phyloP scores from a whole-genome alignment of 1,139 yeast genomes.

The Geotrichum candidum region DNA sequence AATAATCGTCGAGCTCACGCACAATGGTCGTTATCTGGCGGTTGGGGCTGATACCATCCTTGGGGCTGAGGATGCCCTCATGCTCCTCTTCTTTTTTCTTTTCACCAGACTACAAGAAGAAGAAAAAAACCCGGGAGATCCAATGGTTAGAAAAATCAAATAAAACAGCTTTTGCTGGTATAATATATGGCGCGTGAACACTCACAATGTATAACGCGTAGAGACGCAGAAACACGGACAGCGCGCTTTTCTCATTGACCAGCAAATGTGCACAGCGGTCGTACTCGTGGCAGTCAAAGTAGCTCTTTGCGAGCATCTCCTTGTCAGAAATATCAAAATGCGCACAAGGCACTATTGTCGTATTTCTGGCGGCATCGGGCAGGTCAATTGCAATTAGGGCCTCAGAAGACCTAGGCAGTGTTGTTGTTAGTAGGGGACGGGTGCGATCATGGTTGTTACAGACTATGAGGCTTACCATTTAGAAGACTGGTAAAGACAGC shows the following conservation, averaged over 20 bases:
- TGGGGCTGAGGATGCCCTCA: slow-evolving; percentile 55
- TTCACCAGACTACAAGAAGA: slow-evolving; percentile 49
- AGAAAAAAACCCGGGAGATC: not conserved
- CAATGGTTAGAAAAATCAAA: not conserved
- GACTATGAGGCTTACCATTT: slow-evolving; percentile 56
- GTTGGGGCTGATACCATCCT: slow-evolving; percentile 37
- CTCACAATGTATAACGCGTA: slow-evolving; percentile 55
- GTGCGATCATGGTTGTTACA: not conserved
- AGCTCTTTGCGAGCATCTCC: slow-evolving; percentile 57
- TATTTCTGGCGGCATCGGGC: slow-evolving; percentile 3
- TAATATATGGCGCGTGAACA: not conserved
- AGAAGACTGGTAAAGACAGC: slow-evolving; percentile 61
- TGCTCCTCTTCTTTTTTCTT: slow-evolving; percentile 65
- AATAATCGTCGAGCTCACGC: slow-evolving; percentile 29
- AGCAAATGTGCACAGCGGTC: slow-evolving; percentile 67
- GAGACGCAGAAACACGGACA: slow-evolving; percentile 57
- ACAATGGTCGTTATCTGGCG: slow-evolving; percentile 33
- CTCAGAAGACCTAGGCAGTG: slow-evolving; percentile 48
- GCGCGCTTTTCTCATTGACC: slow-evolving; percentile 42
- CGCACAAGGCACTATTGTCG: not conserved
- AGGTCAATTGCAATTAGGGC: slow-evolving; percentile 44
- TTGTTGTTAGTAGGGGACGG: not conserved
- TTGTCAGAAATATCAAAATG: slow-evolving; percentile 14
- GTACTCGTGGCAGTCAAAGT: slow-evolving; percentile 80
- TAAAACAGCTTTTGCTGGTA: not conserved